Base-by-base conservation (phyloP, 495 filamentous ascomycete genomes). In the Penicillium malachiteum region DNA sequence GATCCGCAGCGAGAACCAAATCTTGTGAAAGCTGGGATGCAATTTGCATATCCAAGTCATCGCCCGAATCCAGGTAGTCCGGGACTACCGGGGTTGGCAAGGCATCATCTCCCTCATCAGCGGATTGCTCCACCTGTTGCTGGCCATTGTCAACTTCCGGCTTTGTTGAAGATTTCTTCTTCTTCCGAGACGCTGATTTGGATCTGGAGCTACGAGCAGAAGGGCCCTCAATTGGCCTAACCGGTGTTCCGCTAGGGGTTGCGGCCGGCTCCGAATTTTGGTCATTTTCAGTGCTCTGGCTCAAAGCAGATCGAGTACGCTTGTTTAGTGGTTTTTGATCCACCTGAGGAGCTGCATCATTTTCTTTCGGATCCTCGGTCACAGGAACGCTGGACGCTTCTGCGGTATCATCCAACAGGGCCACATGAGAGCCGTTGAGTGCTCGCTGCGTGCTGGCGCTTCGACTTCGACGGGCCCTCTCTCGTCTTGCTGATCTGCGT, bases 11-110 rank as follows among this genome's bases (percentile, higher is more conserved):
- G 18, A 66, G 54, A 21, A 70, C 73, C 33, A 78, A 56, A 50
- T 79, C 76, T 49, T 75, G 67, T 47, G 70, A 71, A 7, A 79
- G 64, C 51, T 79, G 76, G 40, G 75, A 79, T 11, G 74, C 72
- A 34, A 73, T 64, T 51, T 77, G 74, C 7, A 69, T 64, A 11
- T 79, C 75, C 57, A 71, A 63, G 17, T 78, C 76, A 48, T 79
- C 76, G 14, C 68, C 68, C 9, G 57, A 67, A 21, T 74, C 70
- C 11, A 63, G 44, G 21, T 56, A 33, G 7, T 71, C 64, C 17
- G 26, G 46, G 26, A 38, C 17, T 26, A 35, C 17, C 9, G 32
- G 41, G 3, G 47, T 52, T 4, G 46, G 16, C 12, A 40, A 32
- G 11, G 11, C 18, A 30, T 52, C 39, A 12, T 10, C 21, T 26